Conservation (phyloP, 768 basidiomycete genomes). For the Cantharellus cinnabarinus region DNA sequence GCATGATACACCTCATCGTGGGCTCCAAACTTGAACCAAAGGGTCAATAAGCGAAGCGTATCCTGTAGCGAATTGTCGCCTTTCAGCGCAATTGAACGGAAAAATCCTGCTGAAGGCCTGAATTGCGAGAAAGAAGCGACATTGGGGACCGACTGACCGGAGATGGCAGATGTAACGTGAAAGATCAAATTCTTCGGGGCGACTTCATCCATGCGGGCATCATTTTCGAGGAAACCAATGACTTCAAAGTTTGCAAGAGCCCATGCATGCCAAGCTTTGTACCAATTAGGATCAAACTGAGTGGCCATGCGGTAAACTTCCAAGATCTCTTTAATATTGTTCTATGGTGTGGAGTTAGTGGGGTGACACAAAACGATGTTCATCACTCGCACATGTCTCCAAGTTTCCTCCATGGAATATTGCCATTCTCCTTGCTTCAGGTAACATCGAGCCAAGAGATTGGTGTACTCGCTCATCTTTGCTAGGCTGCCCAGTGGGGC, state of each 20-base stretch:
- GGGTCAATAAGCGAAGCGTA: constrained; percentile 72
- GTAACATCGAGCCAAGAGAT: constrained; percentile 87
- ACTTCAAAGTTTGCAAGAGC: constrained; percentile 93
- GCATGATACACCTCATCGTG: constrained; percentile 78
- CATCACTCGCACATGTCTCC: constrained; percentile 41
- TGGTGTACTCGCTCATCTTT: constrained; percentile 45
- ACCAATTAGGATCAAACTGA: constrained; percentile 86
- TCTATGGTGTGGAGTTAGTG: constrained; percentile 22
- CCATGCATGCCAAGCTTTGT: constrained; percentile 99
- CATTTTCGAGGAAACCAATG: constrained; percentile 54
- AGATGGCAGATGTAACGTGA: constrained; percentile 84
- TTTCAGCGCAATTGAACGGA: constrained; percentile 79
- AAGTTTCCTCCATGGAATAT: constrained; percentile 53
- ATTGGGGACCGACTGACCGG: constrained; percentile 31
- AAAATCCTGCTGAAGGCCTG: constrained; percentile 41
- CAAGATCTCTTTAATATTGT: constrained; percentile 63
- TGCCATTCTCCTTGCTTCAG: constrained; percentile 97
- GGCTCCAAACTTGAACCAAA: constrained; percentile 96
- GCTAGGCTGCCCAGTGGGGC: constrained; percentile 7
- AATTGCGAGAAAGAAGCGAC: background rate
- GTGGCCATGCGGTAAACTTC: constrained; percentile 74
- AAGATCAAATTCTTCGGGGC: constrained; percentile 44
- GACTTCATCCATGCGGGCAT: constrained; percentile 34
- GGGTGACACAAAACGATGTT: background rate
- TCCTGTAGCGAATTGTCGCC: constrained; percentile 88